These are phyloP conservation scores for Nicotiana rustica DNA, from an alignment of 305 asterid genomes.

Conservation along the genomic window DNA sequence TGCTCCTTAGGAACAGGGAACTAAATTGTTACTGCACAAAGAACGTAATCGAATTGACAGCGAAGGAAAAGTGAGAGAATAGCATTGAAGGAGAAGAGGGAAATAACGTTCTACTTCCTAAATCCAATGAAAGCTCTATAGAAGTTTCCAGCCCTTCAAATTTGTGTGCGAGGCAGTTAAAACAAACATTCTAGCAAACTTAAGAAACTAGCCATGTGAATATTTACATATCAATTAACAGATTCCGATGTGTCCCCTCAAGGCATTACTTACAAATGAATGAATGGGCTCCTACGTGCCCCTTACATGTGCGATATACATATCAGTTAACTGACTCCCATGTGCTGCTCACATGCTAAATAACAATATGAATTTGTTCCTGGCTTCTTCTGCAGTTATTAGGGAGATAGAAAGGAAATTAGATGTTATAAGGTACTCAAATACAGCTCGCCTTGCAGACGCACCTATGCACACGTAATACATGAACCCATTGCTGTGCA, in stretches of 20 bases:
- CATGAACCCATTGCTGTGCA: background rate
- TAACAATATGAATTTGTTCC: background rate
- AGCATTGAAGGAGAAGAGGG: background rate
- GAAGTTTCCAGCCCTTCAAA: too few relatives aligned
- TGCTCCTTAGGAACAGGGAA: background rate
- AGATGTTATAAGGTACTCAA: background rate
- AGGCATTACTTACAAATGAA: background rate
- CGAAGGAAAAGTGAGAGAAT: background rate
- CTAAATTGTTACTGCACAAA: background rate
- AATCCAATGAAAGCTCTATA: background rate
- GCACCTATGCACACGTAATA: background rate
- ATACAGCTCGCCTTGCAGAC: slow-evolving; percentile 4
- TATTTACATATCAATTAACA: background rate
- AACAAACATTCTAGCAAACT: background rate
- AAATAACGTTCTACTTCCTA: background rate
- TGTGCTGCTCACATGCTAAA: background rate
- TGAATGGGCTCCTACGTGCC: background rate
- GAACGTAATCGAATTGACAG: background rate
- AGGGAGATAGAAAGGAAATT: background rate
- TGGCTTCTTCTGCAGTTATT: background rate
- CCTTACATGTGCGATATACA: background rate
- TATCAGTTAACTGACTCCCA: background rate
- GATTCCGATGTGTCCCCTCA: background rate
- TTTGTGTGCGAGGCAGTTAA: background rate
- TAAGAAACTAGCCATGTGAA: background rate